Base-by-base conservation (phyloP, 2,329 filamentous ascomycete genomes). In the Trichoderma atroviride region DNA sequence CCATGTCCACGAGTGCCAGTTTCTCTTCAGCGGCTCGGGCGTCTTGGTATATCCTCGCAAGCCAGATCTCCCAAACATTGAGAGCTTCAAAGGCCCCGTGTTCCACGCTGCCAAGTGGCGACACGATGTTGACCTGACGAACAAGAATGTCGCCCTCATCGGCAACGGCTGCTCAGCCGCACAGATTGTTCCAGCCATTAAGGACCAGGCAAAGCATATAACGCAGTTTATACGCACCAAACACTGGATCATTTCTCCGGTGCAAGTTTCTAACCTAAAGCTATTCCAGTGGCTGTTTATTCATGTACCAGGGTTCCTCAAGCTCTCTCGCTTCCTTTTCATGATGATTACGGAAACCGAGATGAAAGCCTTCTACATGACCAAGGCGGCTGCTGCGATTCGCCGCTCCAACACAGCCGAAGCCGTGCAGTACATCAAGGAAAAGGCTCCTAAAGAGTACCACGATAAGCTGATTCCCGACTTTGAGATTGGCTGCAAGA, bases 401-500 rank as follows among this genome's bases (percentile, higher is more conserved):
- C 80, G 84, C 3, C 74, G 79, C 5, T 76, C 77, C 55, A 71
- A 78, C 19, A 78, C 84, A 9, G 77, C 77, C 22, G 70, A 73
- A 13, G 76, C 82, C 1, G 83, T 86, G 70, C 77, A n/a, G 13
- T 82, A 78, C 73, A 75, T 83, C 81, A 73, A 81, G 69, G 74
- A 76, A 5, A 79, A 76, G 1, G 86, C 85, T 0, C 89, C 89
- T 0, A 79, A 84, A 61, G 85, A 88, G 76, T 91, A 90, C 70
- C 86, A 88, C 71, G 84, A 88, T 35, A 81, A 89, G 7, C 75
- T 91, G 43, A 87, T 87, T 0, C 89, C 89, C 0, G 83, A 90
- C 61, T 91, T 89, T 69, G 82, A 84, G 56, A 77, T 90, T 16
- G 88, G 88, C 1, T 91, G 88, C 78, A 91, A 90, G 78, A 80